Evolutionary conservation across 352 stramenopile species (phyloP).

Genomic region (Saprolegnia parasitica): DNA sequence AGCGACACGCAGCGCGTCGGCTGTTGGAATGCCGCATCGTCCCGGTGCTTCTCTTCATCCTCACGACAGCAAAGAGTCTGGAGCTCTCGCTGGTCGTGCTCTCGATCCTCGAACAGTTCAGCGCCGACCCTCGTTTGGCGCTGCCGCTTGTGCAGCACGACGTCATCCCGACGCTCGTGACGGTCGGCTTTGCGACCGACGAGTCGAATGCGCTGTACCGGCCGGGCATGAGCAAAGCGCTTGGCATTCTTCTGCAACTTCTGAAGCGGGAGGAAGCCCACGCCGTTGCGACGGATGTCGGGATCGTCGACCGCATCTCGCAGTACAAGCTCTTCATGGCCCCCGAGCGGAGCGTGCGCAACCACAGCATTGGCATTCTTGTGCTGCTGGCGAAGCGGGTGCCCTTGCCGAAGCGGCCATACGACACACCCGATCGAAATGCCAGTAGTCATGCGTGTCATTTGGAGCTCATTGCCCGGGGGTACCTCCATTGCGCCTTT

Average conservation of each 20-base stretch:
- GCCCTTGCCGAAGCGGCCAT: constrained; percentile 4
- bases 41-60: constrained; percentile 48
- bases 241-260: constrained; percentile 3
- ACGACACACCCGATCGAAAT: not conserved
- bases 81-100: constrained; percentile 49
- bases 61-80: constrained; percentile 32
- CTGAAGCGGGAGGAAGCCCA: not conserved
- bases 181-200: not conserved
- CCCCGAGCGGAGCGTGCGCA: constrained; percentile 6
- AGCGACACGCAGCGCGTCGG: constrained; percentile 49
- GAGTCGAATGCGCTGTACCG: not conserved
- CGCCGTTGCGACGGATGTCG: constrained; percentile 4
- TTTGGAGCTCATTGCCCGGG: constrained; percentile 63
- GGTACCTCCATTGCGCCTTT: constrained; percentile 67
- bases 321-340: constrained; percentile 8
- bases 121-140: constrained; percentile 19
- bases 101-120: constrained; percentile 51
- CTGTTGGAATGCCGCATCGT: constrained; percentile 58
- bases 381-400: constrained; percentile 1
- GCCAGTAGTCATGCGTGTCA: constrained; percentile 54
- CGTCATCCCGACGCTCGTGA: constrained; percentile 10
- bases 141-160: constrained; percentile 19
- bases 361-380: constrained; percentile 14
- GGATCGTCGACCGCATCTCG: constrained; percentile 17
- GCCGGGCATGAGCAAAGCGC: constrained; percentile 4